phyloP scores from a whole-genome alignment of 306 rosid species.

The Neltuma alba region DNA sequence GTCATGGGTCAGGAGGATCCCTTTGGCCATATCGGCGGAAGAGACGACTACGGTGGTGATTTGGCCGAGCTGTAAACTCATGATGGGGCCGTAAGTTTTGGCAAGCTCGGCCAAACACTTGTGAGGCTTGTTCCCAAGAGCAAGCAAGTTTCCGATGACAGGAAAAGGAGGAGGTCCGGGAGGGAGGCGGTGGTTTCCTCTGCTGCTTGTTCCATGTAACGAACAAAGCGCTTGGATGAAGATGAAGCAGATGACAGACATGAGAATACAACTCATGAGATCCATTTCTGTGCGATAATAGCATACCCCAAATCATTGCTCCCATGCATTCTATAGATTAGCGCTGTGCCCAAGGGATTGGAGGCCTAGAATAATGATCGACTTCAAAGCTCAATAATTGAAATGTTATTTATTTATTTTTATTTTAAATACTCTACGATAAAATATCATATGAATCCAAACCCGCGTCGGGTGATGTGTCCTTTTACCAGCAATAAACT shows the following conservation, averaged over 20 bases:
- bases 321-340: not conserved
- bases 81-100: slow-evolving; percentile 54
- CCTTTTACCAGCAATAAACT: too few relatives aligned
- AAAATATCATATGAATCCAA: too few relatives aligned
- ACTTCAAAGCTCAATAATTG: too few relatives aligned
- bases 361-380: too few relatives aligned
- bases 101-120: slow-evolving; percentile 49
- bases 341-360: too few relatives aligned
- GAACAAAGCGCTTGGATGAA: slow-evolving; percentile 25
- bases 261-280: not conserved
- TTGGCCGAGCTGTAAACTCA: slow-evolving; percentile 52
- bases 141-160: slow-evolving; percentile 57
- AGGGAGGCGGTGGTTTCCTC: slow-evolving; percentile 39
- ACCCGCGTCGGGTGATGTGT: too few relatives aligned
- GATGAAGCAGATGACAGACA: slow-evolving; percentile 23
- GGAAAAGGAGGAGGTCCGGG: slow-evolving; percentile 59
- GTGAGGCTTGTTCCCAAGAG: slow-evolving; percentile 60
- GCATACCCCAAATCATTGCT: not conserved
- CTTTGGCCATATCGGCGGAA: slow-evolving; percentile 44
- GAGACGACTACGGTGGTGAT: slow-evolving; percentile 51
- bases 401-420: too few relatives aligned
- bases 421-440: too few relatives aligned
- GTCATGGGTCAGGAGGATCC: slow-evolving; percentile 53
- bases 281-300: slow-evolving; percentile 14
- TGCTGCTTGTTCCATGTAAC: not conserved